phyloP scores from a whole-genome alignment of 1,139 yeast species.

The Eremothecium gossypii region DNA sequence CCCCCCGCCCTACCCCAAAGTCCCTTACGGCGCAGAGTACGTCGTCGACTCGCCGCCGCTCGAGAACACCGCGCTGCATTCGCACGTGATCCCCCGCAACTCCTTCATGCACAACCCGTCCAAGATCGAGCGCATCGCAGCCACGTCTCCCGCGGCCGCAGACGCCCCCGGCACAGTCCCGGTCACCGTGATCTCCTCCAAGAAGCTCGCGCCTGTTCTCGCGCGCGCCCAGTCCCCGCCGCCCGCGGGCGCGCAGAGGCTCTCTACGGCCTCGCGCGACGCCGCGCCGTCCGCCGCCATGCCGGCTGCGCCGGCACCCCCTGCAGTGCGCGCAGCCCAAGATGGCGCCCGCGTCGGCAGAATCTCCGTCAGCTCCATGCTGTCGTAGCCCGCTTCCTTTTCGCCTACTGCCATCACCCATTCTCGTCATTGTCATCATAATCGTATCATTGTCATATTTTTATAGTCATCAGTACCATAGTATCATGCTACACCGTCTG shows the following conservation, averaged over 20 bases:
- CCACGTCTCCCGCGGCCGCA: neutral
- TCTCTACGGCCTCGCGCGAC: too few species aligned
- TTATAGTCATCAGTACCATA: too few species aligned
- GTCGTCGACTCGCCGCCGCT: neutral
- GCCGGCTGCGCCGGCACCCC: neutral
- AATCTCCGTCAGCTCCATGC: constrained; percentile 1
- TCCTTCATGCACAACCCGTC: neutral
- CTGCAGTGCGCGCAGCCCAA: neutral
- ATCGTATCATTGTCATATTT: too few species aligned
- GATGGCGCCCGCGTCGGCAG: neutral
- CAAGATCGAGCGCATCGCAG: neutral
- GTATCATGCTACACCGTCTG: too few species aligned
- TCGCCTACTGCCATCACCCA: too few species aligned
- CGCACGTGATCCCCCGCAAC: neutral
- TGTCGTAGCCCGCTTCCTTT: neutral
- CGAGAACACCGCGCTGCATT: neutral
- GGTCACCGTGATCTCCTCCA: neutral
- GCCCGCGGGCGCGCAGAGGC: too few species aligned
- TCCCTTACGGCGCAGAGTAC: neutral
- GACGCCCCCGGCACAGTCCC: neutral
- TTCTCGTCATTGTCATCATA: too few species aligned
- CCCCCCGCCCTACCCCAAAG: neutral
- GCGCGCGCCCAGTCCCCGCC: too few species aligned
- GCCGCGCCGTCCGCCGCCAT: neutral
- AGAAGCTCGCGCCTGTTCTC: neutral